Percentiles rank a stretch among this genome's conserved stretches.
Evolutionary conservation across 2,329 filamentous ascomycete species (phyloP).

Genomic region (Sclerotinia borealis): DNA sequence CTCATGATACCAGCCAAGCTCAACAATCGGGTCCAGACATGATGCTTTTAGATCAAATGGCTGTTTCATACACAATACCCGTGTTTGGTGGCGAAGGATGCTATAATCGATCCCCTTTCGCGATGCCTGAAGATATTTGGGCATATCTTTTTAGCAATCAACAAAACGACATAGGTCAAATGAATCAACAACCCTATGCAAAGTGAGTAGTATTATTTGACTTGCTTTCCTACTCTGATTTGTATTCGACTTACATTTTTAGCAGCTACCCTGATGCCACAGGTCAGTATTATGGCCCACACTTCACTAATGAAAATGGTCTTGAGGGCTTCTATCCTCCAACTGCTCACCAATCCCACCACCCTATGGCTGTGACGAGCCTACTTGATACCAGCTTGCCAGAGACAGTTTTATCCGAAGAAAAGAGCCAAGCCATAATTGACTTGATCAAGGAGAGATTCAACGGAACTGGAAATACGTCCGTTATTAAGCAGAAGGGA

Average conservation of each 20-base stretch:
- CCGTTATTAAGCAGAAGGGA: slow-evolving; percentile 64
- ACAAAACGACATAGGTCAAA: slow-evolving; percentile 47
- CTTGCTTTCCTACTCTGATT: neutral
- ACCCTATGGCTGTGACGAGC: slow-evolving; percentile 86
- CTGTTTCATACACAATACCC: slow-evolving; percentile 64
- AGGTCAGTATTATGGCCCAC: slow-evolving; percentile 44
- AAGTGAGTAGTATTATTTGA: slow-evolving; percentile 43
- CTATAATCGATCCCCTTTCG: slow-evolving; percentile 79
- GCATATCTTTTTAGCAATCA: slow-evolving; percentile 75
- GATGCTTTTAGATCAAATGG: slow-evolving; percentile 57
- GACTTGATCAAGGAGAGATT: slow-evolving; percentile 78
- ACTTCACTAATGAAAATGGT: slow-evolving; percentile 43
- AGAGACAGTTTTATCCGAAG: slow-evolving; percentile 76
- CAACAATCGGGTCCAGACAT: slow-evolving; percentile 41
- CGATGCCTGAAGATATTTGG: slow-evolving; percentile 82
- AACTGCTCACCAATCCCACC: slow-evolving; percentile 48
- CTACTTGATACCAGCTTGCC: slow-evolving; percentile 74
- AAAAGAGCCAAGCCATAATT: slow-evolving; percentile 77
- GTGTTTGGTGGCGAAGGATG: slow-evolving; percentile 75
- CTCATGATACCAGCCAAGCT: slow-evolving; percentile 32
- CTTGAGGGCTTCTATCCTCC: slow-evolving; percentile 53
- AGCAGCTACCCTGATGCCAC: slow-evolving; percentile 48
- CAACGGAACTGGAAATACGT: slow-evolving; percentile 70
- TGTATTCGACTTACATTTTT: neutral
- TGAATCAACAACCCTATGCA: slow-evolving; percentile 42